Conservation (phyloP, 163 green algal species). For the Chlamydomonas reinhardtii region DNA sequence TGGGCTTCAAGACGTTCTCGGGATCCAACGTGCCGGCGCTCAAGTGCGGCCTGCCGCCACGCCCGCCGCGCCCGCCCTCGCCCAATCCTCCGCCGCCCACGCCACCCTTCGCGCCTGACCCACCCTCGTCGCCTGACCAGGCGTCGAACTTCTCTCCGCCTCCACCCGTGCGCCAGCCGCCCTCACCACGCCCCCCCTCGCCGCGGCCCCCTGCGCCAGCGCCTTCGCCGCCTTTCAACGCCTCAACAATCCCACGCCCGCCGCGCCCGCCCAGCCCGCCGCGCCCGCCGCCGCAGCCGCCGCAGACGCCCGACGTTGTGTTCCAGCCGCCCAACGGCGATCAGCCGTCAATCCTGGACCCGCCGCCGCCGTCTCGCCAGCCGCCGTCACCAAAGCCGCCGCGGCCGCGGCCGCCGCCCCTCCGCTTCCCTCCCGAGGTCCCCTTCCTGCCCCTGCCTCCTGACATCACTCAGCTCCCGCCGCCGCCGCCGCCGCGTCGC, state of each 20-base stretch:
- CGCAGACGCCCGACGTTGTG: too few relatives aligned
- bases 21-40: background rate
- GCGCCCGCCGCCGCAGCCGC: background rate
- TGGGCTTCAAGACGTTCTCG: constrained; percentile 1
- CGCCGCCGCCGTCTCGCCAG: background rate
- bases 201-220: background rate
- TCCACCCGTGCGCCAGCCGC: background rate
- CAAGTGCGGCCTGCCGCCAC: background rate
- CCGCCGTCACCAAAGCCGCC: background rate
- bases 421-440: background rate
- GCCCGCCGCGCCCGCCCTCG: background rate
- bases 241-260: background rate
- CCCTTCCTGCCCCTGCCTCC: background rate
- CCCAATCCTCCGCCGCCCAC: background rate
- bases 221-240: too few relatives aligned
- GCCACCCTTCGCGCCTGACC: background rate
- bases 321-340: background rate
- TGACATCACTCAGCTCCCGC: background rate
- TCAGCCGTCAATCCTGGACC: background rate
- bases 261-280: background rate
- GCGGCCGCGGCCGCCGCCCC: background rate
- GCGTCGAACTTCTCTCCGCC: background rate
- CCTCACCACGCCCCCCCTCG: background rate
- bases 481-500: background rate
- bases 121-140: background rate